Percentiles rank a stretch among this genome's conserved stretches.
Evolutionary conservation across 768 basidiomycete species (phyloP).

Genomic region (Megacollybia marginata): DNA sequence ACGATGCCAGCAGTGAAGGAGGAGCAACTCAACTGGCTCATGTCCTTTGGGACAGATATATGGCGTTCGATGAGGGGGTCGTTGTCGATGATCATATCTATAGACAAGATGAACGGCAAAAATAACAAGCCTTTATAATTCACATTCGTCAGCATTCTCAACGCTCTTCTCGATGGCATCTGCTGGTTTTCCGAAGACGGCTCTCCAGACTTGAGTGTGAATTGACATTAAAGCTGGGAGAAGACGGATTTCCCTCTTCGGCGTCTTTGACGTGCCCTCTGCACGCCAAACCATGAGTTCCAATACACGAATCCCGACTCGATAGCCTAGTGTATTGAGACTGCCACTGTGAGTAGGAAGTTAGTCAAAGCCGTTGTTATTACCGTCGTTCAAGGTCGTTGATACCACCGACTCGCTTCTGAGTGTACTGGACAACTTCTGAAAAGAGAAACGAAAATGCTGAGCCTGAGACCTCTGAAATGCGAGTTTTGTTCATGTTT

Average conservation of each 20-base stretch:
- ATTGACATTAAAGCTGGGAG: constrained; percentile 89
- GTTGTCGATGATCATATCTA: constrained; percentile 98
- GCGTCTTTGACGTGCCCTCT: constrained; percentile 76
- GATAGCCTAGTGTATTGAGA: constrained; percentile 88
- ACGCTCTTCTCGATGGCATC: constrained; percentile 96
- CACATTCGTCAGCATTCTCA: constrained; percentile 94
- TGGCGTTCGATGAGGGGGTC: constrained; percentile 87
- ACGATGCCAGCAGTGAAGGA: constrained; percentile 97
- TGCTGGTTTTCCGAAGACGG: constrained; percentile 88
- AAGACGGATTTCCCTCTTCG: constrained; percentile 87
- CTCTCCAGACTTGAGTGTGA: constrained; percentile 92
- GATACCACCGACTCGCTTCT: constrained; percentile 90
- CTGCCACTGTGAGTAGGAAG: constrained; percentile 29
- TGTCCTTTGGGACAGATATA: constrained; percentile 90
- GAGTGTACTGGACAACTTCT: constrained; percentile 92
- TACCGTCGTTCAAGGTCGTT: constrained; percentile 89
- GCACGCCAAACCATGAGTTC: constrained; percentile 80
- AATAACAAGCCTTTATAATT: constrained; percentile 15
- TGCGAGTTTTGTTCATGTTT: constrained; percentile 79
- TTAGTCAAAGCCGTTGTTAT: constrained; percentile 3
- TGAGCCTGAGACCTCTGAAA: constrained; percentile 73
- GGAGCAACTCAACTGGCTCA: constrained; percentile 93
- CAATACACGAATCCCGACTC: constrained; percentile 80
- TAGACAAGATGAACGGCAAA: constrained; percentile 5
- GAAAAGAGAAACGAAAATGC: constrained; percentile 90